phyloP scores from a whole-genome alignment of 768 basidiomycete genomes.

The Leccinum boreale region DNA sequence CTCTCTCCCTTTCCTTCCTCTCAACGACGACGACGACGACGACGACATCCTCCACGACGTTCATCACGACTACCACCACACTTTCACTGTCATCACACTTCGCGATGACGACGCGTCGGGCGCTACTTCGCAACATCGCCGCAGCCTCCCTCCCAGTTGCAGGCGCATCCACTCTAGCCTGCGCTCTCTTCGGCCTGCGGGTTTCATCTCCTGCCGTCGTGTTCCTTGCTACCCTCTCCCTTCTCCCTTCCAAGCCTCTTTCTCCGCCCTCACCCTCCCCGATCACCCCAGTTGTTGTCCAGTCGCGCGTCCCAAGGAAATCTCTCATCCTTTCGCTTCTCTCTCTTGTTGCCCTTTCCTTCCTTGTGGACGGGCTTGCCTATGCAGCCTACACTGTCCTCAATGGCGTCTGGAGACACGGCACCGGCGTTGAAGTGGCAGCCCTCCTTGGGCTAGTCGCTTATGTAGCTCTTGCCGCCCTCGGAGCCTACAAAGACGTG shows the following conservation, averaged over 20 bases:
- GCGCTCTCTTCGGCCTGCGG: conserved; percentile 54
- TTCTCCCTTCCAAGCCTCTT: conserved; percentile 48
- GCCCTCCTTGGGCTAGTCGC: conserved; percentile 66
- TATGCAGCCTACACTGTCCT: conserved; percentile 66
- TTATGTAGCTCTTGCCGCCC: conserved; percentile 67
- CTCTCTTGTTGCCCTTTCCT: conserved; percentile 67
- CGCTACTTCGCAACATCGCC: conserved; percentile 17
- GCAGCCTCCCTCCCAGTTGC: conserved; percentile 22
- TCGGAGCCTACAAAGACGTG: conserved; percentile 79
- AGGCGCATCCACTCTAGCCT: conserved; percentile 22
- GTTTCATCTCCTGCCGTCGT: conserved; percentile 68
- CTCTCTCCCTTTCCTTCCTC: conserved; percentile 18
- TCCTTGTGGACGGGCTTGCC: conserved; percentile 72
- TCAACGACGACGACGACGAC: conserved; percentile 31
- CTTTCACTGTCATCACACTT: background rate
- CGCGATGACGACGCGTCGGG: conserved; percentile 26
- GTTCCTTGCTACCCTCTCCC: conserved; percentile 57
- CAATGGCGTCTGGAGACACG: conserved; percentile 58
- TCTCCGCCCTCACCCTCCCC: conserved; percentile 47
- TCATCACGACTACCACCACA: background rate
- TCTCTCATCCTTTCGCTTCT: conserved; percentile 70
- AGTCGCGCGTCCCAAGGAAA: conserved; percentile 69
- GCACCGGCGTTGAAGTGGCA: conserved; percentile 65
- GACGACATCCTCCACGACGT: background rate
- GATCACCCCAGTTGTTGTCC: conserved; percentile 77